phyloP scores from a whole-genome alignment of 169 alveolate species.

The Eimeria praecox region DNA sequence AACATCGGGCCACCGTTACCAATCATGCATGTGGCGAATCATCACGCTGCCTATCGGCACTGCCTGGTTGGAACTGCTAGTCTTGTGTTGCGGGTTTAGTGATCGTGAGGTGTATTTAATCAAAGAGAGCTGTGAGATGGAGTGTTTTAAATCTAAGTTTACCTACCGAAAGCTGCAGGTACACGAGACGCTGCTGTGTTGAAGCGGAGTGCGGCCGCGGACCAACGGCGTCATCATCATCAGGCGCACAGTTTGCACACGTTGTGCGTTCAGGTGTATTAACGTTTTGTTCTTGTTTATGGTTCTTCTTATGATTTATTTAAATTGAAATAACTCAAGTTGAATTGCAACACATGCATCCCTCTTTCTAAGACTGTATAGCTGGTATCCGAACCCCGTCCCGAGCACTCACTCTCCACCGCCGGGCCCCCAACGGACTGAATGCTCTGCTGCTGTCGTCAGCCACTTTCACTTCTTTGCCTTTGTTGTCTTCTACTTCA shows the following conservation, averaged over 20 bases:
- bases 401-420: not conserved
- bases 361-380: not conserved
- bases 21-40: not conserved
- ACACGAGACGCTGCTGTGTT: not conserved
- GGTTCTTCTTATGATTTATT: not conserved
- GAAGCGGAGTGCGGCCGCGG: too few relatives aligned
- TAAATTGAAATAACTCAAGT: not conserved
- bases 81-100: not conserved
- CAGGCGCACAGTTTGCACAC: not conserved
- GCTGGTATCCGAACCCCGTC: not conserved
- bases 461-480: too few relatives aligned
- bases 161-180: not conserved
- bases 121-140: not conserved
- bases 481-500: not conserved
- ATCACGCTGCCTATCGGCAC: not conserved
- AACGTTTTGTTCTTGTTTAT: not conserved
- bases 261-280: not conserved
- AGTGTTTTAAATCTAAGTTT: not conserved
- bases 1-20: not conserved
- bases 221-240: not conserved
- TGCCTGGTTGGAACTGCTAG: not conserved
- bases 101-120: not conserved
- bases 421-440: not conserved
- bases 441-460: not conserved
- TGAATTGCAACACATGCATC: not conserved